Base-by-base conservation (phyloP, 768 basidiomycete species). In the Tricholoma sp. region DNA sequence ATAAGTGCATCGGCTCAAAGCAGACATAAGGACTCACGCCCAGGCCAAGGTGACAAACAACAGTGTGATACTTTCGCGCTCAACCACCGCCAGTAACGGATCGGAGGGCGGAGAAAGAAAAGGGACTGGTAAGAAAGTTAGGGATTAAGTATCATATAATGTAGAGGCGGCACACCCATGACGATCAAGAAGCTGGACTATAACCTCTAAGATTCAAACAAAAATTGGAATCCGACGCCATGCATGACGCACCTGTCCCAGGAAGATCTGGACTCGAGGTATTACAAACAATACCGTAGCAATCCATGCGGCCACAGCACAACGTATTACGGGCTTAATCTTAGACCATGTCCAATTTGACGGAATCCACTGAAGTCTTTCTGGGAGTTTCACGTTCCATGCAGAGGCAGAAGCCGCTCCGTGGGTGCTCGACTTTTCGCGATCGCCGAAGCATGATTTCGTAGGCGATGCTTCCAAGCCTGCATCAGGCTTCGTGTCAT, bases 171-270 rank as follows among this genome's bases (percentile, higher is more conserved):
- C 63, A 18, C 53, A 85, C 86, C 81, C 3, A 89, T 78, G 3
- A 88, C 69, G 47, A 89, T 80, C 8, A 89, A 62, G 63, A 88
- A 89, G 50, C 79, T 75, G 5, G 85, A 84, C 87, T 88, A 43
- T 3, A 11, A 14, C 32, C 52, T 53, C 10, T 55, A 47, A 50
- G 34, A 41, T 49, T 50, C 19, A 35, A 29, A 21, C 29, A 45
- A 35, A 12, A 2, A 29, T 52, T 21, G 14, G n/a, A n/a, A n/a
- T n/a, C n/a, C n/a, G n/a, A n/a, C n/a, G 21, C 54, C 21, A 61
- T 19, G 45, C 31, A 1, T 39, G 55, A 60, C 69, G 60, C 59
- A 85, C 88, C 72, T 83, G 81, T 0, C 89, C 88, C 69, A 89
- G 68, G 19, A 77, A 60, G 2, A 61, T 57, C 64, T 83, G 69